These are phyloP conservation scores for Albatrellus ellisii DNA, from an alignment of 768 basidiomycete species.

Conservation along the genomic window DNA sequence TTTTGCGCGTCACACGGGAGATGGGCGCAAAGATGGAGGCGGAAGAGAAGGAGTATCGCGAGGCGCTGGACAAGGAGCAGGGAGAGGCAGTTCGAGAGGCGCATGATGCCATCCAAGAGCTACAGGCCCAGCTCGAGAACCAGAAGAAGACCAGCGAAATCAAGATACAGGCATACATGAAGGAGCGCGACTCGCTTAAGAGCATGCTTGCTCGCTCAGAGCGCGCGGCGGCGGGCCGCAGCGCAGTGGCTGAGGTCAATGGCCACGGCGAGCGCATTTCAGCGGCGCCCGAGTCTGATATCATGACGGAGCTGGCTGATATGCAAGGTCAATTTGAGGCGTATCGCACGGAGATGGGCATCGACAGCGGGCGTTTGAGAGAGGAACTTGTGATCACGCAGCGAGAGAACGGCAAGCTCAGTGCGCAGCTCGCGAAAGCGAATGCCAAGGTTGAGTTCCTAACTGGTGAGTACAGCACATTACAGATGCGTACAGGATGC, in stretches of 20 bases:
- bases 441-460: constrained; percentile 74
- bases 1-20: constrained; percentile 73
- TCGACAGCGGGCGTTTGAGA: constrained; percentile 58
- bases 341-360: constrained; percentile 67
- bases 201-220: constrained; percentile 53
- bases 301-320: constrained; percentile 52
- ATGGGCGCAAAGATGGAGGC: constrained; percentile 77
- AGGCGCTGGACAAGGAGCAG: constrained; percentile 59
- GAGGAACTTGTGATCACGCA: constrained; percentile 58
- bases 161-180: constrained; percentile 70
- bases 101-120: constrained; percentile 69
- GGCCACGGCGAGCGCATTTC: constrained; percentile 10
- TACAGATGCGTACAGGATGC: neutral
- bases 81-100: constrained; percentile 77
- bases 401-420: constrained; percentile 50
- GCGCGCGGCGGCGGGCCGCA: constrained; percentile 15
- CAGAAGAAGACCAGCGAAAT: constrained; percentile 59
- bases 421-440: constrained; percentile 65
- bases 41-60: constrained; percentile 67
- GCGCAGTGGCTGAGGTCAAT: constrained; percentile 17
- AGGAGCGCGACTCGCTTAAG: constrained; percentile 80
- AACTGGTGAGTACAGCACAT: constrained; percentile 37
- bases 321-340: constrained; percentile 71
- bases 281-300: constrained; percentile 20
- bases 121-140: constrained; percentile 66